Percentiles rank a stretch among this genome's conserved stretches.
These are phyloP conservation scores for Candida succiphila DNA, from an alignment of 805 yeast species.

Conservation along the genomic window DNA sequence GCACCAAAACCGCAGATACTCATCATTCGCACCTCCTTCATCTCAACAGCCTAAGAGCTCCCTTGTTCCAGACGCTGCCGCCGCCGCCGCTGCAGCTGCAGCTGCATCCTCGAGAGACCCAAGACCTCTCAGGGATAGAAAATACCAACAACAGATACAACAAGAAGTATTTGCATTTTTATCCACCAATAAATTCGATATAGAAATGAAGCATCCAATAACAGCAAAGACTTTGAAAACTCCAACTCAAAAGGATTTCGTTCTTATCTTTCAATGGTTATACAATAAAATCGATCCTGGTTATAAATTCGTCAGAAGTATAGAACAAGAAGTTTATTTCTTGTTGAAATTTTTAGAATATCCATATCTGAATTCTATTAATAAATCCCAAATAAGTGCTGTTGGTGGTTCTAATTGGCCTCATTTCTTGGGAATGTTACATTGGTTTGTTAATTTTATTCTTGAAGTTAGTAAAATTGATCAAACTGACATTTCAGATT, in stretches of 20 bases:
- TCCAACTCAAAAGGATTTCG: slow-evolving; percentile 86
- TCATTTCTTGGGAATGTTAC: slow-evolving; percentile 66
- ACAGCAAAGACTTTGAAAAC: slow-evolving; percentile 52
- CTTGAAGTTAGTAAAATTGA: slow-evolving; percentile 3
- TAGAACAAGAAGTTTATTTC: slow-evolving; percentile 68
- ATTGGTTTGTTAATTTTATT: slow-evolving; percentile 59
- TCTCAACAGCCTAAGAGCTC: too few relatives aligned
- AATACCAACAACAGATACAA: slow-evolving; percentile 54
- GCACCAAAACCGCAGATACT: slow-evolving; percentile 5
- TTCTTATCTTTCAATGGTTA: slow-evolving; percentile 67
- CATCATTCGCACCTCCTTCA: slow-evolving; percentile 1
- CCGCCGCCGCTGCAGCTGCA: background rate
- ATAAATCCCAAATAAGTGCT: slow-evolving; percentile 79
- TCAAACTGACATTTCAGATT: slow-evolving; percentile 5
- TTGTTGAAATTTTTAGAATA: slow-evolving; percentile 58
- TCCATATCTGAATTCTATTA: slow-evolving; percentile 73
- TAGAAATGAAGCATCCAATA: slow-evolving; percentile 63
- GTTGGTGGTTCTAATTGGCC: slow-evolving; percentile 92
- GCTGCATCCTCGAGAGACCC: slow-evolving; percentile 39
- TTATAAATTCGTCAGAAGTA: slow-evolving; percentile 52
- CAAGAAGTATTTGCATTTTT: slow-evolving; percentile 62
- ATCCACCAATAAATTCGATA: slow-evolving; percentile 54
- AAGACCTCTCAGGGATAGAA: slow-evolving; percentile 68
- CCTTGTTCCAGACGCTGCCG: background rate
- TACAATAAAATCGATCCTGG: slow-evolving; percentile 75